Percentiles rank a stretch among this genome's conserved stretches.
These are phyloP conservation scores for Verticillium isaacii DNA, from an alignment of 2,329 filamentous ascomycete species.

Conservation along the genomic window DNA sequence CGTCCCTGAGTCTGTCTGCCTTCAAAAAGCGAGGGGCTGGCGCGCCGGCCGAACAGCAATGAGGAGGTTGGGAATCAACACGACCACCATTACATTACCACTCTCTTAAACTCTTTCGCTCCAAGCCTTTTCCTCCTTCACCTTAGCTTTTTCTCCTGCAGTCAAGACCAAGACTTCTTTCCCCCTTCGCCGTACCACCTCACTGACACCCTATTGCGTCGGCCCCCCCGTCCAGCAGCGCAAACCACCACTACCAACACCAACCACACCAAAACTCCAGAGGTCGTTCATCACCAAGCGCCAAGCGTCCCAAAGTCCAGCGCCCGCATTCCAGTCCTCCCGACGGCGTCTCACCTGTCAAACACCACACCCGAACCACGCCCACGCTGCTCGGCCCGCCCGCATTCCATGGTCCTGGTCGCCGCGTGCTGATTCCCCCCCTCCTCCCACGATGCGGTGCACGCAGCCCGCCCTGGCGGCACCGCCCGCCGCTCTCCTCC, in stretches of 20 bases:
- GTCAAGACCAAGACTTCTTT: neutral
- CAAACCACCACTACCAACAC: neutral
- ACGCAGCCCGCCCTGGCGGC: neutral
- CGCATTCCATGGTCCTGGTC: neutral
- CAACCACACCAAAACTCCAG: neutral
- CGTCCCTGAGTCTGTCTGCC: neutral
- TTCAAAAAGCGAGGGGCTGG: neutral
- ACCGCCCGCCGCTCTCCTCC: conserved; percentile 2
- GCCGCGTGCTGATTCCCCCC: neutral
- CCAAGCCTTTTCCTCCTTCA: conserved; percentile 6
- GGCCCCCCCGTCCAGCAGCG: neutral
- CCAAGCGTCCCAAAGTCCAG: neutral
- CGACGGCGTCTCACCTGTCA: neutral
- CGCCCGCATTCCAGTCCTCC: neutral
- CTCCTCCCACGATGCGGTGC: conserved; percentile 3
- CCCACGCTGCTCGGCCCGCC: conserved; percentile 4
- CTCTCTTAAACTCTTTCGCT: conserved; percentile 10
- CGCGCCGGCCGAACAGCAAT: neutral
- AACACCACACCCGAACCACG: conserved; percentile 6
- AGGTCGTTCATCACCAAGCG: neutral
- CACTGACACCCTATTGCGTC: neutral
- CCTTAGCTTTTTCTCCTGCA: neutral
- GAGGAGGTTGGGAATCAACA: conserved; percentile 1
- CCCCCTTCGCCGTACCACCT: neutral
- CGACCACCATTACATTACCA: neutral